These are phyloP conservation scores for Neurospora hispaniola DNA, from an alignment of 495 filamentous ascomycete genomes.

Conservation along the genomic window DNA sequence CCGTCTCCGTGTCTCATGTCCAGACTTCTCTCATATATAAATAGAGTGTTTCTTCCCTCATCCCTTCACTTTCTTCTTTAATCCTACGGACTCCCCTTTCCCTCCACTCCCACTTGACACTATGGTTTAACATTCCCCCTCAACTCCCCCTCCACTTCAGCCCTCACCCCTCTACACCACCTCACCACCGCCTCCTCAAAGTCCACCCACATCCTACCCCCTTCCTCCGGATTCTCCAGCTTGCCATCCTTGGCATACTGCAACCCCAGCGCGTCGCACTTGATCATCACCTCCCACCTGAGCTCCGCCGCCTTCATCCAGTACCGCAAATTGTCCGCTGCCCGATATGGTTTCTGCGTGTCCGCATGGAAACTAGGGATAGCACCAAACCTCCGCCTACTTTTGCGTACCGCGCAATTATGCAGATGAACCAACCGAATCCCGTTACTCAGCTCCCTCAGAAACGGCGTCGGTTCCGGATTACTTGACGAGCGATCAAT, in stretches of 20 bases:
- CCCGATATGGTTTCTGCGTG: constrained; percentile 85
- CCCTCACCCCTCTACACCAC: constrained; percentile 68
- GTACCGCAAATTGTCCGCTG: constrained; percentile 84
- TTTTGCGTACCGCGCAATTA: constrained; percentile 77
- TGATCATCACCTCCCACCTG: constrained; percentile 80
- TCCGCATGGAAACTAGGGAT: constrained; percentile 83
- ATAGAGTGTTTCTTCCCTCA: background rate
- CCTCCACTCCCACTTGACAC: background rate
- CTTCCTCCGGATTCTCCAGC: constrained; percentile 21
- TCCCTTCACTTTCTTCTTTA: background rate
- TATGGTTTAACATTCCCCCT: background rate
- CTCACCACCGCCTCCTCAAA: constrained; percentile 71
- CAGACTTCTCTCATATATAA: background rate
- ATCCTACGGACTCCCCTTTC: background rate
- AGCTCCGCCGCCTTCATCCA: constrained; percentile 95
- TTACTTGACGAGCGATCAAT: constrained; percentile 28
- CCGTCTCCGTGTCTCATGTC: background rate
- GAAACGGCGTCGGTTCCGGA: constrained; percentile 56
- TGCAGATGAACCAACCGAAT: constrained; percentile 75
- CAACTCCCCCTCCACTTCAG: constrained; percentile 52
- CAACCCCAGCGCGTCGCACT: constrained; percentile 77
- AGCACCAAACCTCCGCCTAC: constrained; percentile 77
- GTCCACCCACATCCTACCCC: constrained; percentile 43
- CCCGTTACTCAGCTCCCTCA: constrained; percentile 64
- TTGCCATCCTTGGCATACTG: constrained; percentile 54